These are phyloP conservation scores for Chytriomyces confervae DNA, from an alignment of 192 early-diverging fungal species.

Conservation along the genomic window DNA sequence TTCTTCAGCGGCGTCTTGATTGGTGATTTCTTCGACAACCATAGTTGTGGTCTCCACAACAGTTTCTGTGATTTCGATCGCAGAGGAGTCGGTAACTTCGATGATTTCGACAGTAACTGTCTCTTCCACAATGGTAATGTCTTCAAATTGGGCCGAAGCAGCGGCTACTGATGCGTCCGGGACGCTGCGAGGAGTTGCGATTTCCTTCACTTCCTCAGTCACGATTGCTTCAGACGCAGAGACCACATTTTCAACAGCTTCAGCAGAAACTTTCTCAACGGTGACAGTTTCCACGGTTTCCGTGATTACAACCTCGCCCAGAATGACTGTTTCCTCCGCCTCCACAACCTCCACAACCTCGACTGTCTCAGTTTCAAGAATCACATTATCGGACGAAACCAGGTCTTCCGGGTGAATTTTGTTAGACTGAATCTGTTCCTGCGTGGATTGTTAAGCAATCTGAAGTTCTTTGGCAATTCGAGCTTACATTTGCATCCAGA, in stretches of 20 bases:
- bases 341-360: neutral
- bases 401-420: no score
- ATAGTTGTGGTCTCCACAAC: neutral
- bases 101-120: neutral
- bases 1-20: no score
- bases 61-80: neutral
- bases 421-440: no score
- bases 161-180: no score
- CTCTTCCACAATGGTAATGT: neutral
- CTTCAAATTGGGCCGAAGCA: no score
- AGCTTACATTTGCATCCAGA: no score
- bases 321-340: no score
- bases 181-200: no score
- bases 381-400: no score
- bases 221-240: neutral
- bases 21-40: neutral
- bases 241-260: neutral
- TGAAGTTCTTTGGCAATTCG: no score
- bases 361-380: no score
- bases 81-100: neutral
- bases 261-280: neutral
- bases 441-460: no score
- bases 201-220: neutral
- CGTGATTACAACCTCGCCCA: neutral
- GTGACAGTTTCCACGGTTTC: neutral